Percentiles rank a stretch among this genome's conserved stretches.
These are phyloP conservation scores for Oryza punctata DNA, from an alignment of 176 grass and related monocot species.

Conservation along the genomic window DNA sequence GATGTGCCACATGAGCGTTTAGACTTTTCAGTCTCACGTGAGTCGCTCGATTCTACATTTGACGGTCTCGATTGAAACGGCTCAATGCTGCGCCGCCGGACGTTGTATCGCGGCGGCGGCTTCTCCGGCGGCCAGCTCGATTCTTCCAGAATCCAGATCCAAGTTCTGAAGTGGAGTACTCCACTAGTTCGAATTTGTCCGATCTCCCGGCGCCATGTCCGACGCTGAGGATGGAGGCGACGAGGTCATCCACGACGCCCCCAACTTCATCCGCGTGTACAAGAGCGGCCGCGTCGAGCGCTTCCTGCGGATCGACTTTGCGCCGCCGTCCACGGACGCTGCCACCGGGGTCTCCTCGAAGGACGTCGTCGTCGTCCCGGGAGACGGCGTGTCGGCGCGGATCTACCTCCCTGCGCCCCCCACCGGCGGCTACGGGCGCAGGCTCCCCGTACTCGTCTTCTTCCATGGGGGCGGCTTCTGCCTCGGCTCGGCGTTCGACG, in stretches of 20 bases:
- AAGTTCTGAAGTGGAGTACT: neutral
- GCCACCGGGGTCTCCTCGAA: conserved; percentile 51
- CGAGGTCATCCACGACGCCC: conserved; percentile 55
- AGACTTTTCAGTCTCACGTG: neutral
- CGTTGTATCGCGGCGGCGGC: neutral
- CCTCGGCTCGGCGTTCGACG: conserved; percentile 64
- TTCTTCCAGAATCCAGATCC: neutral
- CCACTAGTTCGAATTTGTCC: neutral
- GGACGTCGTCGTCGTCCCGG: conserved; percentile 38
- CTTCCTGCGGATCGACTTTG: conserved; percentile 47
- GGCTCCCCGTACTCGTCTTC: conserved; percentile 54
- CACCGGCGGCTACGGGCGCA: neutral
- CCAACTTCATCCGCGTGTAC: conserved; percentile 64
- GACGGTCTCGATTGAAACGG: neutral
- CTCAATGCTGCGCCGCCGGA: neutral
- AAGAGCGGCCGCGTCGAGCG: conserved; percentile 68
- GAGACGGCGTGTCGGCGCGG: conserved; percentile 31
- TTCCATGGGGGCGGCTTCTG: conserved; percentile 73
- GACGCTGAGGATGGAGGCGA: conserved; percentile 33
- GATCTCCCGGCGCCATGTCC: conserved; percentile 26
- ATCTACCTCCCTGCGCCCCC: conserved; percentile 48
- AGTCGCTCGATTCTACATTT: neutral
- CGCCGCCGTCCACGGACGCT: conserved; percentile 45
- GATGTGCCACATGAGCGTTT: neutral
- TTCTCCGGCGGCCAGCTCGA: neutral